Evolutionary conservation across 176 grass and related monocot genomes (phyloP).

Genomic region (Chrysopogon serrulatus): DNA sequence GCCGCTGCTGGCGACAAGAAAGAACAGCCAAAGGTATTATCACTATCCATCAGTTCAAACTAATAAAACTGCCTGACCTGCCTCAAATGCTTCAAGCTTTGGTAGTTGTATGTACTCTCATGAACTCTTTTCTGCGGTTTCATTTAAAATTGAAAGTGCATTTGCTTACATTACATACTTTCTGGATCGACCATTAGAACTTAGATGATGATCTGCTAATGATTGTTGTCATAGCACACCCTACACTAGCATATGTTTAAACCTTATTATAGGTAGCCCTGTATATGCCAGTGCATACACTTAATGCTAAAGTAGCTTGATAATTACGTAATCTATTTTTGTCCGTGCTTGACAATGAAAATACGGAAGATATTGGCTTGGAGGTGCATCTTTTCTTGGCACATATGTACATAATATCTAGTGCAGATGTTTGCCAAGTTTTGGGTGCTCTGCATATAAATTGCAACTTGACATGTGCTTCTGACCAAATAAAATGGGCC

Average conservation of each 20-base stretch:
- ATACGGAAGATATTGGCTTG: not conserved
- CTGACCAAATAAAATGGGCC: not conserved
- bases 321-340: not conserved
- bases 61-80: not conserved
- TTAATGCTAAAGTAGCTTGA: not conserved
- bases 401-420: not conserved
- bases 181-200: not conserved
- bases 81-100: not conserved
- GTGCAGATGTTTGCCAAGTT: not conserved
- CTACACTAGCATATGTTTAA: not conserved
- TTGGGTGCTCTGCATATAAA: not conserved
- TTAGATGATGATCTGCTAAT: not conserved
- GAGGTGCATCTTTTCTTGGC: not conserved
- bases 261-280: not conserved
- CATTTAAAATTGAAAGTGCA: not conserved
- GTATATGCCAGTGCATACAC: not conserved
- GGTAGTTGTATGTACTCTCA: not conserved
- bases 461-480: not conserved
- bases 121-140: not conserved
- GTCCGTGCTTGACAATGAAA: not conserved
- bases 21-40: constrained; percentile 45
- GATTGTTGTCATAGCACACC: not conserved
- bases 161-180: not conserved
- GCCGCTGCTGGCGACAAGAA: constrained; percentile 45
- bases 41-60: not conserved